Conservation (phyloP, 345 rosid genomes). For the Corchorus capsularis region DNA sequence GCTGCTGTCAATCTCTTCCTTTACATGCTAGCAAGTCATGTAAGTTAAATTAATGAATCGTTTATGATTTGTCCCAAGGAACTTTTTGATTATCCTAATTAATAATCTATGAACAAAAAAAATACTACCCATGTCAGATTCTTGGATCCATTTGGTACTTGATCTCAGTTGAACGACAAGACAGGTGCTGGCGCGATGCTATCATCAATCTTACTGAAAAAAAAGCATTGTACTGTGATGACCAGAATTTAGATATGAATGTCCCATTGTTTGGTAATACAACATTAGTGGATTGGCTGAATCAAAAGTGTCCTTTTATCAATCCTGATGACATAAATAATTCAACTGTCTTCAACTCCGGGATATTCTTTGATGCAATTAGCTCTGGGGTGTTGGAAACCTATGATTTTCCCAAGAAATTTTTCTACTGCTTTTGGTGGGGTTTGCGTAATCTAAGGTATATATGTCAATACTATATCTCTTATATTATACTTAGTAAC, state of each 20-base stretch:
- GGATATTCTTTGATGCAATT: slow-evolving; percentile 71
- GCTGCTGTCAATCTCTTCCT: slow-evolving; percentile 83
- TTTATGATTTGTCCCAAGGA: not conserved
- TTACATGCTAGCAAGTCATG: slow-evolving; percentile 91
- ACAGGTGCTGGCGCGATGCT: slow-evolving; percentile 59
- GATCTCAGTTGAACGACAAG: slow-evolving; percentile 59
- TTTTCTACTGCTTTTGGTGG: slow-evolving; percentile 95
- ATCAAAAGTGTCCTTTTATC: slow-evolving; percentile 39
- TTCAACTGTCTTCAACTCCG: slow-evolving; percentile 57
- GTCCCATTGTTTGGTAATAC: too few relatives aligned
- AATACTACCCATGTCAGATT: slow-evolving; percentile 38
- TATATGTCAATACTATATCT: slow-evolving; percentile 19
- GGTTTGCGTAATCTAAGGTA: slow-evolving; percentile 88
- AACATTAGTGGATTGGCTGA: slow-evolving; percentile 19
- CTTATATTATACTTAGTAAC: too few relatives aligned
- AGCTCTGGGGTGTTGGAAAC: slow-evolving; percentile 49
- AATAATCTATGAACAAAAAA: slow-evolving; percentile 13
- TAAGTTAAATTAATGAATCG: slow-evolving; percentile 39
- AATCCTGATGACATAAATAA: slow-evolving; percentile 37
- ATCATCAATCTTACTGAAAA: not conserved
- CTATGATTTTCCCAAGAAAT: slow-evolving; percentile 52
- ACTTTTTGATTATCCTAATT: not conserved
- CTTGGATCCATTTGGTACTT: slow-evolving; percentile 87
- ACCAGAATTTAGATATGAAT: too few relatives aligned
- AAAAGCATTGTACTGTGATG: slow-evolving; percentile 37